These are phyloP conservation scores for Paratinospora sagittata DNA, from an alignment of 164 flowering plant genomes.

Conservation along the genomic window DNA sequence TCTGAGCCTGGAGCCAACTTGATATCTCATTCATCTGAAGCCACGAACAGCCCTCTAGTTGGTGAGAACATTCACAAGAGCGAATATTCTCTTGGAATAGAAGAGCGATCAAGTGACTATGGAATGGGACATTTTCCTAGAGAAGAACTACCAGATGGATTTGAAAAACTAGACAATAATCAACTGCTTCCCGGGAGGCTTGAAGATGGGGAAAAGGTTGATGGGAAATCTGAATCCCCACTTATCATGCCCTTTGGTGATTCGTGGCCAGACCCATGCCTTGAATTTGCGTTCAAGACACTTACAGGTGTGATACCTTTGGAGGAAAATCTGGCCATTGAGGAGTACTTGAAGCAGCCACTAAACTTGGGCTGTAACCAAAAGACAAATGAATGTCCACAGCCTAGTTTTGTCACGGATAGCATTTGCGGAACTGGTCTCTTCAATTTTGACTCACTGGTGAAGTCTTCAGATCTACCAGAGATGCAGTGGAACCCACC, in stretches of 20 bases:
- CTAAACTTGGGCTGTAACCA: conserved; percentile 19
- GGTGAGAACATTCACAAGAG: not conserved
- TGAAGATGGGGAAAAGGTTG: conserved; percentile 10
- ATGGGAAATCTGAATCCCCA: conserved; percentile 20
- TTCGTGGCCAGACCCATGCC: conserved; percentile 40
- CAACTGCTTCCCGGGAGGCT: not conserved
- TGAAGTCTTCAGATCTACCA: conserved; percentile 8
- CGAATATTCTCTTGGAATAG: not conserved
- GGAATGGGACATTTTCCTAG: not conserved
- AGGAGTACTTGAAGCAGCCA: conserved; percentile 31
- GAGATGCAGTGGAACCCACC: conserved; percentile 14
- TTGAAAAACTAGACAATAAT: conserved; percentile 2
- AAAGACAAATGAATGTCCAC: conserved; percentile 7
- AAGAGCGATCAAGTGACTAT: not conserved
- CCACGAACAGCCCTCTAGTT: no score
- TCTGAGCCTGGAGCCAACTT: conserved; percentile 7
- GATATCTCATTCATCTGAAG: not conserved
- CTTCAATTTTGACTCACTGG: conserved; percentile 13
- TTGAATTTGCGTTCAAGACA: conserved; percentile 46
- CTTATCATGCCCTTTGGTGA: conserved; percentile 24
- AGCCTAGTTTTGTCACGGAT: conserved; percentile 17
- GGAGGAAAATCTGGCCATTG: conserved; percentile 21
- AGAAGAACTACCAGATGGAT: not conserved
- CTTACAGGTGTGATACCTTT: conserved; percentile 44
- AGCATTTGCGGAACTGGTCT: conserved; percentile 17